phyloP scores from a whole-genome alignment of 2,329 filamentous ascomycete genomes.

The Cercospora sojina region DNA sequence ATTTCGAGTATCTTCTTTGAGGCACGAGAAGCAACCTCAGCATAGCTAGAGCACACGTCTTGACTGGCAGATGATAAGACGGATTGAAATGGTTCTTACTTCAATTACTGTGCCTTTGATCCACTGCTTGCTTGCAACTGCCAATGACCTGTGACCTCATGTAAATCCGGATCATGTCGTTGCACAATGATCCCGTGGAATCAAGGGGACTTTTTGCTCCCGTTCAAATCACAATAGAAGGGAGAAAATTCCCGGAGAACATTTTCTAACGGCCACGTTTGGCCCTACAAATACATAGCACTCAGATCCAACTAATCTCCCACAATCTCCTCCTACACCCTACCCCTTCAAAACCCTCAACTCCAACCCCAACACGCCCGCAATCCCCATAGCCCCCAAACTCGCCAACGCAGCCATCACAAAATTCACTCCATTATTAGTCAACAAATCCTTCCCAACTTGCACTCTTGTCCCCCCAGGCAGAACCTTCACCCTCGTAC shows the following conservation, averaged over 20 bases:
- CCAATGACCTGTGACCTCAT: background rate
- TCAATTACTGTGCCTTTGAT: background rate
- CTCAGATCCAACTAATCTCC: no score
- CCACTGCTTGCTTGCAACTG: background rate
- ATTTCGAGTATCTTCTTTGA: background rate
- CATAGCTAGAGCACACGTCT: background rate
- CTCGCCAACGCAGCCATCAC: constrained; percentile 85
- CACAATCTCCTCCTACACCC: background rate
- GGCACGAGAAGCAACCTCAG: background rate
- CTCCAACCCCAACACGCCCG: constrained; percentile 23
- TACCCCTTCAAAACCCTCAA: constrained; percentile 4
- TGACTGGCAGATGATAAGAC: background rate
- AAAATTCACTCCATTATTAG: constrained; percentile 96
- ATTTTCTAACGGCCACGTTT: background rate
- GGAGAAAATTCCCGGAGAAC: no score
- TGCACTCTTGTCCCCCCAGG: constrained; percentile 48
- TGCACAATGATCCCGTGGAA: background rate
- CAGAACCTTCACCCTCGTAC: constrained; percentile 50
- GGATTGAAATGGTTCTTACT: background rate
- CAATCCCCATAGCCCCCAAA: constrained; percentile 68
- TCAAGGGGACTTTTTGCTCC: background rate
- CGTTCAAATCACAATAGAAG: background rate
- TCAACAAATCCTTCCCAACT: constrained; percentile 70
- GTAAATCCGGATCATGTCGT: no score
- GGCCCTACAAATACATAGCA: no score